Conservation (phyloP, 805 yeast species). For the Candida silvatica region DNA sequence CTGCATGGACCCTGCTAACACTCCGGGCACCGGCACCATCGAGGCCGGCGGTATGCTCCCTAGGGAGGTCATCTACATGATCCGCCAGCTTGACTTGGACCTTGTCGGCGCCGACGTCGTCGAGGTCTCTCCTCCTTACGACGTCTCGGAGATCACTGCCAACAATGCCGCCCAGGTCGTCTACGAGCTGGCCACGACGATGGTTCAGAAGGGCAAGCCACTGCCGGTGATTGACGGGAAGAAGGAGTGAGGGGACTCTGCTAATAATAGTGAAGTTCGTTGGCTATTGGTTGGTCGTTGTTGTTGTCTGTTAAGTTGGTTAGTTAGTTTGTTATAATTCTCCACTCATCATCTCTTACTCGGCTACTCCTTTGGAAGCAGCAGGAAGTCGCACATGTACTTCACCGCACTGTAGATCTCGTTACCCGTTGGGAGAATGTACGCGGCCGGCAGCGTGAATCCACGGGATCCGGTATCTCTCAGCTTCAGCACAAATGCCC, state of each 20-base stretch:
- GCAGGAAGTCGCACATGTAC: conserved; percentile 50
- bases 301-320: too few relatives aligned
- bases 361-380: conserved; percentile 14
- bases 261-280: too few relatives aligned
- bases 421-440: conserved; percentile 66
- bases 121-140: conserved; percentile 57
- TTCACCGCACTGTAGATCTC: conserved; percentile 64
- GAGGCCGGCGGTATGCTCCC: conserved; percentile 56
- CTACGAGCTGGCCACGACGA: conserved; percentile 61
- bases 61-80: conserved; percentile 40
- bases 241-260: too few relatives aligned
- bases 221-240: conserved; percentile 6
- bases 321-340: neutral
- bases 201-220: conserved; percentile 48
- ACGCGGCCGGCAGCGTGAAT: conserved; percentile 63
- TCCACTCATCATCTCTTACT: neutral
- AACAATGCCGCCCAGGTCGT: conserved; percentile 67
- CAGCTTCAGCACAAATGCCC: conserved; percentile 79
- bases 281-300: too few relatives aligned
- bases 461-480: conserved; percentile 82
- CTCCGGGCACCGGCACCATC: conserved; percentile 51
- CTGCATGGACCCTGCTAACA: conserved; percentile 49
- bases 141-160: conserved; percentile 56
- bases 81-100: conserved; percentile 37
- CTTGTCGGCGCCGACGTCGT: conserved; percentile 50